A percentile compares a stretch with the other conserved stretches of the same genome.
Conservation (phyloP, 345 rosid species). For the Arabis hirsuta region DNA sequence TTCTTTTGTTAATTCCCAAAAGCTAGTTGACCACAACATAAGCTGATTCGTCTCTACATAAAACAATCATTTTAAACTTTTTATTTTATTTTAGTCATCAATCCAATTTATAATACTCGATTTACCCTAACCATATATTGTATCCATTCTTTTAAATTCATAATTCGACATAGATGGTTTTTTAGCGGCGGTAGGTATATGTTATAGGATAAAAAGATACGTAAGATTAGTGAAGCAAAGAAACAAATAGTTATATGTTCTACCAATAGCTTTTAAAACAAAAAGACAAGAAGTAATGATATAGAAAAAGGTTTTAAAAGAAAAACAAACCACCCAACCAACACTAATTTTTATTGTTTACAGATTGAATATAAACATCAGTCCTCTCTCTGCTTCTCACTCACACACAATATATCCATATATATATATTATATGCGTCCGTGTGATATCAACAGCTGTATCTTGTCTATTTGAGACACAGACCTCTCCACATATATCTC, state of each 20-base stretch:
- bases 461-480: constrained; percentile 33
- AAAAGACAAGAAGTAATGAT: constrained; percentile 41
- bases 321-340: constrained; percentile 42
- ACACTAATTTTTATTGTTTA: constrained; percentile 35
- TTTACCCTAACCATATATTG: neutral
- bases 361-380: constrained; percentile 34
- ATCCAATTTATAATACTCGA: neutral
- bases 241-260: constrained; percentile 43
- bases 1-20: too few species aligned
- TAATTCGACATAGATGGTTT: constrained; percentile 1
- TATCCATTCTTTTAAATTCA: neutral
- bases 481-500: constrained; percentile 13
- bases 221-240: constrained; percentile 32
- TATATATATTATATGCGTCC: constrained; percentile 17
- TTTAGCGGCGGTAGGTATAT: constrained; percentile 16
- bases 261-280: constrained; percentile 36
- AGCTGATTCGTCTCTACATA: neutral
- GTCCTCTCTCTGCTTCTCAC: constrained; percentile 28
- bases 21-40: constrained; percentile 6
- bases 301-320: constrained; percentile 31
- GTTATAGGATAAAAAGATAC: constrained; percentile 12
- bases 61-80: neutral
- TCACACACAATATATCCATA: constrained; percentile 24
- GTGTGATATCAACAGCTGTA: constrained; percentile 45
- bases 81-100: neutral